Percentiles rank a stretch among this genome's conserved stretches.
Conservation (phyloP, 2,329 filamentous ascomycete genomes). For the Curvularia eragrostidis region DNA sequence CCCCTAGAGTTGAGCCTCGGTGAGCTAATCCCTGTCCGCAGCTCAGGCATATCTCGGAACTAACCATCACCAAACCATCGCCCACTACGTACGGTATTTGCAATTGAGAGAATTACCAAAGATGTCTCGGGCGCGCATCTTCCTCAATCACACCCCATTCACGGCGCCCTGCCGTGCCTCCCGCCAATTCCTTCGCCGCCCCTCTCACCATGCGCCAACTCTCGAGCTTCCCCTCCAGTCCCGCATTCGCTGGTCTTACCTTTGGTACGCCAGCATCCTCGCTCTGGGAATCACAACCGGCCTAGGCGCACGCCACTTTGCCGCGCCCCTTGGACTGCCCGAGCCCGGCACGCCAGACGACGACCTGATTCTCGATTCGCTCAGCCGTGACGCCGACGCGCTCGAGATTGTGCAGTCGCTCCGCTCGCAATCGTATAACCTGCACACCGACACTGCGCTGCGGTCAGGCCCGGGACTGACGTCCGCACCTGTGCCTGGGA, state of each 20-base stretch:
- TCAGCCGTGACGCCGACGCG: slow-evolving; percentile 37
- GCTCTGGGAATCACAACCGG: slow-evolving; percentile 34
- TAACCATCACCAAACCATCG: slow-evolving; percentile 1
- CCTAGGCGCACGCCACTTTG: slow-evolving; percentile 34
- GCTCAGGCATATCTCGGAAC: background rate
- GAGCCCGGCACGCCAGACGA: slow-evolving; percentile 40
- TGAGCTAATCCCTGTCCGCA: slow-evolving; percentile 12
- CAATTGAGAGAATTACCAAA: slow-evolving; percentile 12
- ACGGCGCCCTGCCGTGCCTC: slow-evolving; percentile 2
- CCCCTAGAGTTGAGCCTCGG: slow-evolving; percentile 38
- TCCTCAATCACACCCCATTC: slow-evolving; percentile 19
- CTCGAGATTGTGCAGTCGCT: slow-evolving; percentile 44
- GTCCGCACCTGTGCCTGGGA: background rate
- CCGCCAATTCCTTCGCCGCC: slow-evolving; percentile 7
- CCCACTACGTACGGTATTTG: too few species aligned
- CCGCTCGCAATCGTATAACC: slow-evolving; percentile 36
- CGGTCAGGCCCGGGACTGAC: slow-evolving; percentile 20
- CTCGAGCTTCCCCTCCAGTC: slow-evolving; percentile 27
- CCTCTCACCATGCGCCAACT: slow-evolving; percentile 8
- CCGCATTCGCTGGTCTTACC: slow-evolving; percentile 39
- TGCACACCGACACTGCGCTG: slow-evolving; percentile 34
- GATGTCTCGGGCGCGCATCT: slow-evolving; percentile 33
- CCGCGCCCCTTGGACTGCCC: slow-evolving; percentile 34
- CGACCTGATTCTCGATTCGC: slow-evolving; percentile 33
- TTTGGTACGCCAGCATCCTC: slow-evolving; percentile 43